These are phyloP conservation scores for Apophysomyces trapeziformis DNA, from an alignment of 371 early-diverging fungal genomes.

Conservation along the genomic window DNA sequence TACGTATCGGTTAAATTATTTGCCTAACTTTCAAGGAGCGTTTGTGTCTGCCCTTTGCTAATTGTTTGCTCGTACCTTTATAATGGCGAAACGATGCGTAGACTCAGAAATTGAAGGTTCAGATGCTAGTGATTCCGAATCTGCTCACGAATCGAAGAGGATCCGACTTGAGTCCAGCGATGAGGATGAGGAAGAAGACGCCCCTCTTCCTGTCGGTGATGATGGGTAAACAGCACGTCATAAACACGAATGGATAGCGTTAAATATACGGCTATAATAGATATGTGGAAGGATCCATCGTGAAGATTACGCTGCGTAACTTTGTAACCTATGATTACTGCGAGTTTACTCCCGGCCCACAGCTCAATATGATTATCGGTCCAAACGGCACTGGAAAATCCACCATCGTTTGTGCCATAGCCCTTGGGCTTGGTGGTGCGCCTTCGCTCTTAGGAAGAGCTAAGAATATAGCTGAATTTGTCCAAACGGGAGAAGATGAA, in stretches of 20 bases:
- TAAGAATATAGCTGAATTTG: slow-evolving; percentile 88
- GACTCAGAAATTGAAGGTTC: background rate
- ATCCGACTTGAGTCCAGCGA: background rate
- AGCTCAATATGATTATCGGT: slow-evolving; percentile 97
- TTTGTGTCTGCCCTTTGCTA: too few relatives aligned
- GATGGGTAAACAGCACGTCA: slow-evolving; percentile 9
- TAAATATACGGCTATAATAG: slow-evolving; percentile 25
- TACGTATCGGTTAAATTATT: too few relatives aligned
- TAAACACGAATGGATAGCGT: background rate
- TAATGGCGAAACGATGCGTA: background rate
- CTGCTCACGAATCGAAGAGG: background rate
- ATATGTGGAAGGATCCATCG: slow-evolving; percentile 76
- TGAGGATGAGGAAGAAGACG: slow-evolving; percentile 8
- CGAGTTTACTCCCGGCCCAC: slow-evolving; percentile 87
- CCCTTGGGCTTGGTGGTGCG: slow-evolving; percentile 92
- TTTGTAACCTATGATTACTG: slow-evolving; percentile 94
- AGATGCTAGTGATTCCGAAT: background rate
- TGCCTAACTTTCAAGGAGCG: too few relatives aligned
- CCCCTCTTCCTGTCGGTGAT: slow-evolving; percentile 2
- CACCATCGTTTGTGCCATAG: slow-evolving; percentile 97
- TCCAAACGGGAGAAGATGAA: slow-evolving; percentile 85
- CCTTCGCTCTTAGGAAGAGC: slow-evolving; percentile 86
- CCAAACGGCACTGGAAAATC: slow-evolving; percentile 99
- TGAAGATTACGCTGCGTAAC: slow-evolving; percentile 77
- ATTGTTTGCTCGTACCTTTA: background rate